Conservation (phyloP, 441 rosid species). For the Capsella rubella region DNA sequence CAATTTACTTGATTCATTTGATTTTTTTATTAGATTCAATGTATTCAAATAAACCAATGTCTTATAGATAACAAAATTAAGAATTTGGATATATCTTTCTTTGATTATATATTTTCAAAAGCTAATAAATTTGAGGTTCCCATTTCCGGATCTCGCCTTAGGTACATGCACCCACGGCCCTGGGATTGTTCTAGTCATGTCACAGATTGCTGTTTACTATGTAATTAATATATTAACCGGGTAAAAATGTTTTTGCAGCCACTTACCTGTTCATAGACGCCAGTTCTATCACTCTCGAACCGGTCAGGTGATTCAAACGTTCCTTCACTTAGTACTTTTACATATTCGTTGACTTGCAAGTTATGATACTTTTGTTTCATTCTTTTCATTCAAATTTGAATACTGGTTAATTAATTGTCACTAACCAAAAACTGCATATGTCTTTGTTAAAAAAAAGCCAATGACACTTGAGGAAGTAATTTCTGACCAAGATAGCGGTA, state of each 20-base stretch:
- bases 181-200: not conserved
- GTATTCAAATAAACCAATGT: not conserved
- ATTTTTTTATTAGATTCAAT: not conserved
- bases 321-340: constrained; percentile 2
- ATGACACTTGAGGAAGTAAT: constrained; percentile 81
- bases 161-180: not conserved
- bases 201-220: not conserved
- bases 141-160: not conserved
- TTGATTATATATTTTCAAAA: not conserved
- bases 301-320: constrained; percentile 66
- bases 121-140: not conserved
- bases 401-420: constrained; percentile 15
- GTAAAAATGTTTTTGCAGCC: constrained; percentile 49
- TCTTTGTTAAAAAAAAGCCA: constrained; percentile 52
- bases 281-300: constrained; percentile 95
- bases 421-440: constrained; percentile 34
- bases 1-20: not conserved
- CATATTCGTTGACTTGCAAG: not conserved
- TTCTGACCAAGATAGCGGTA: constrained; percentile 87
- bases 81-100: not conserved
- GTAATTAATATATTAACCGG: not conserved
- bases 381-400: not conserved
- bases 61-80: not conserved
- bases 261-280: constrained; percentile 70
- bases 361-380: not conserved